Base-by-base conservation (phyloP, 306 rosid genomes). In the Inga oerstediana region DNA sequence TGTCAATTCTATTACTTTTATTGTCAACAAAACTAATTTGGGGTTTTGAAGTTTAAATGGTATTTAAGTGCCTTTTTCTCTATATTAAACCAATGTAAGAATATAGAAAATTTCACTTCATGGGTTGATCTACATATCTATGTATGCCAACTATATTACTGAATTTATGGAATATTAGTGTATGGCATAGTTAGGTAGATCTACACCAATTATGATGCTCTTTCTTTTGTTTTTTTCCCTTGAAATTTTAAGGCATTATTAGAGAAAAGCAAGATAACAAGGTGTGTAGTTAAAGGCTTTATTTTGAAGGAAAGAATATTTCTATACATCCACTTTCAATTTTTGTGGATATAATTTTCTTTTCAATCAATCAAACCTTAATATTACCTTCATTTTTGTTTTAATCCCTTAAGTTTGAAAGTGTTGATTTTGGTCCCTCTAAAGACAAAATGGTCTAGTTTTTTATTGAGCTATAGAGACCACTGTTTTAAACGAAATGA, bases 391-490 rank as follows among this genome's bases (percentile, higher is more conserved):
- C 1, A 39, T 39, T 39, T 39, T 39, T 1, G 7, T 37, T 39
- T 39, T 39, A 7, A 39, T 39, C 8, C 1, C 43, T 39, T 7
- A 39, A 39, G 7, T 39, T 39, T 39, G 0, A 6, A 39, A 39
- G 43, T 39, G 7, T 39, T 6, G 8, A 2, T 39, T 39, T 39
- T 39, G 7, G 43, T 39, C 0, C 1, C 43, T 39, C 8, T 0
- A 39, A 5, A 1, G 0, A 0, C 0, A 39, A 39, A 39, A 39
- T 39, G 43, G 0, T 39, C 8, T 5, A 35, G 0, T 6, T 6
- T 39, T 37, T 39, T 39, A 39, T 39, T 39, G 1, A 39, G 43
- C 4, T 39, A 6, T 39, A 39, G 1, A 39, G 8, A 39, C 8
- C 1, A 39, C 6, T 39, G 1, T 6, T 6, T 39, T 39, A 1